Base-by-base conservation (phyloP, 371 early-diverging fungal species). In the Mucor sp. region DNA sequence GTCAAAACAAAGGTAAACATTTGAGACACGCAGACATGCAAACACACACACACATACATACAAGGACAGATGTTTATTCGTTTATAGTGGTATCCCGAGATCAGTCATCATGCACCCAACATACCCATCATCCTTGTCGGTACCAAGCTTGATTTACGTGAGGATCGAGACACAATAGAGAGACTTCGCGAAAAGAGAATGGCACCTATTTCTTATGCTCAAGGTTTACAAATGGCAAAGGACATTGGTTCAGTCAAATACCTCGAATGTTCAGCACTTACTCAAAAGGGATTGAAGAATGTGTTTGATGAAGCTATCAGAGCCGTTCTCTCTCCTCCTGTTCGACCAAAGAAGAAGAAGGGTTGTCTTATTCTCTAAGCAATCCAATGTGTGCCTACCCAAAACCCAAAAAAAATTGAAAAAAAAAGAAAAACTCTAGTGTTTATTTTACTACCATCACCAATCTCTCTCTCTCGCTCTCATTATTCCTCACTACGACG, bases 231-330 rank as follows among this genome's bases (percentile, higher is more conserved):
- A 63, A 92, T 96, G 91, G 90, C 91, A 65, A 93, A 94, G 80
- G 95, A 95, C 62, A 91, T 97, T 70, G 78, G 82, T 6, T 94
- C 95, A 30, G 93, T 93, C 65, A 93, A 91, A 64, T 98, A 98
- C 78, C 89, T 98, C 35, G 99, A 98, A 86, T 98, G 99, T 83
- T 97, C 98, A 19, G 96, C 99, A 17, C 83, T 97, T 69, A 97
- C 97, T 63, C 96, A 97, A 77, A 95, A 95, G 80, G 98, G 98
- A 23, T 83, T 98, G 63, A 96, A 97, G 88, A 94, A 91, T 69
- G 97, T 97, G 53, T 99, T 98, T 89, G 97, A 98, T 78, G 94
- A 94, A 69, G 97, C 97, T 55, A 97, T 97, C 69, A 89, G 97
- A 53, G 97, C 97, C 12, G 97, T 95, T 11, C 82, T 98, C 60